phyloP scores from a whole-genome alignment of 2,329 filamentous ascomycete genomes.

The Penicillium sp. region DNA sequence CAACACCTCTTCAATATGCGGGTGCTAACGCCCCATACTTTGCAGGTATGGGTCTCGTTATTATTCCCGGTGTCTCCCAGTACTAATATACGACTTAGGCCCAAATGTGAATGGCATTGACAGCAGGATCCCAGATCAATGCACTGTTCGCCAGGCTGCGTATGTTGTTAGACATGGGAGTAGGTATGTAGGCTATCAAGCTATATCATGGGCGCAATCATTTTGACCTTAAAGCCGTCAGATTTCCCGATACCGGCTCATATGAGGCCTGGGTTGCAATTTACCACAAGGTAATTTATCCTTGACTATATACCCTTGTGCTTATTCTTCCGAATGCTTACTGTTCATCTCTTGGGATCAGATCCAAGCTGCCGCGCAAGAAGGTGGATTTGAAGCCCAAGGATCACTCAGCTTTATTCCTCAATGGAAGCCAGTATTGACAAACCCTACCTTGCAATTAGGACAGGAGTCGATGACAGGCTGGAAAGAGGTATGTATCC shows the following conservation, averaged over 20 bases:
- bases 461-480: slow-evolving; percentile 60
- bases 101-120: slow-evolving; percentile 58
- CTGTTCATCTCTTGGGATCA: slow-evolving; percentile 23
- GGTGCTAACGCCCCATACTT: slow-evolving; percentile 56
- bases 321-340: background rate
- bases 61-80: background rate
- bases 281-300: slow-evolving; percentile 20
- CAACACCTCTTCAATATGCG: slow-evolving; percentile 47
- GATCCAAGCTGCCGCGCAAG: slow-evolving; percentile 47
- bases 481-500: slow-evolving; percentile 51
- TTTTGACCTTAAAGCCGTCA: background rate
- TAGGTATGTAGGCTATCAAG: slow-evolving; percentile 41
- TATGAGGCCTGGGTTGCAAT: slow-evolving; percentile 55
- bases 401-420: slow-evolving; percentile 57
- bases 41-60: slow-evolving; percentile 40
- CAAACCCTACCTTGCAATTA: slow-evolving; percentile 55
- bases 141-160: slow-evolving; percentile 59
- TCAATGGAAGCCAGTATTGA: slow-evolving; percentile 58
- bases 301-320: background rate
- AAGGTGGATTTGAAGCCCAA: slow-evolving; percentile 49
- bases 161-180: slow-evolving; percentile 62
- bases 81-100: slow-evolving; percentile 35
- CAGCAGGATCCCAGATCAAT: slow-evolving; percentile 54
- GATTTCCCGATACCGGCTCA: slow-evolving; percentile 55
- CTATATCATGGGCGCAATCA: background rate